Evolutionary conservation across 2,329 filamentous ascomycete species (phyloP).

Genomic region (Aspergillus caelatus): DNA sequence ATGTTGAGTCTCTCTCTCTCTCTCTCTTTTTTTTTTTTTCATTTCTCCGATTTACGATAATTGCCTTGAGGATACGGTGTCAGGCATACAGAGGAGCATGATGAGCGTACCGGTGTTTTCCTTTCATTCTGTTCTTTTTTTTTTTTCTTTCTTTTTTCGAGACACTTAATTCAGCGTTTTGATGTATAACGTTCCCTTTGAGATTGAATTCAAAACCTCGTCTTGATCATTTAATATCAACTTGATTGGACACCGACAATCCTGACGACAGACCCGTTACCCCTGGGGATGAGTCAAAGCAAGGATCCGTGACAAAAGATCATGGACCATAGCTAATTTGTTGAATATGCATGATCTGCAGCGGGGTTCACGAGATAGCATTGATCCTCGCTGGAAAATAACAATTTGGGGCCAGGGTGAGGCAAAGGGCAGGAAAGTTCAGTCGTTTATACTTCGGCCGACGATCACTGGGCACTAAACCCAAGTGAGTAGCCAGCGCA

Average conservation of each 20-base stretch:
- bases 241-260: not conserved
- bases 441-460: not conserved
- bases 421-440: not conserved
- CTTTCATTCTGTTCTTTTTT: not conserved
- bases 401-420: not conserved
- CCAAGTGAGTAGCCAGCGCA: not conserved
- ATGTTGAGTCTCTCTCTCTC: not conserved
- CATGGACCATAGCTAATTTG: not conserved
- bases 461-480: slow-evolving; percentile 1
- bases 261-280: not conserved
- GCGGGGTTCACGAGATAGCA: not conserved
- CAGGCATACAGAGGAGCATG: not conserved
- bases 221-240: not conserved
- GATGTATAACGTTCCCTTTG: not conserved
- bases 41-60: not conserved
- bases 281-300: not conserved
- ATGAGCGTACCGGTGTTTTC: slow-evolving; percentile 7
- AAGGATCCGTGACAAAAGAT: not conserved
- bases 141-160: not conserved
- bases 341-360: not conserved
- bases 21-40: not conserved
- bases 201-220: not conserved
- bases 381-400: not conserved
- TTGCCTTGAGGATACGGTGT: not conserved
- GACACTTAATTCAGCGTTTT: not conserved